phyloP scores from a whole-genome alignment of 129 eudicot genomes.

The Silybum marianum region DNA sequence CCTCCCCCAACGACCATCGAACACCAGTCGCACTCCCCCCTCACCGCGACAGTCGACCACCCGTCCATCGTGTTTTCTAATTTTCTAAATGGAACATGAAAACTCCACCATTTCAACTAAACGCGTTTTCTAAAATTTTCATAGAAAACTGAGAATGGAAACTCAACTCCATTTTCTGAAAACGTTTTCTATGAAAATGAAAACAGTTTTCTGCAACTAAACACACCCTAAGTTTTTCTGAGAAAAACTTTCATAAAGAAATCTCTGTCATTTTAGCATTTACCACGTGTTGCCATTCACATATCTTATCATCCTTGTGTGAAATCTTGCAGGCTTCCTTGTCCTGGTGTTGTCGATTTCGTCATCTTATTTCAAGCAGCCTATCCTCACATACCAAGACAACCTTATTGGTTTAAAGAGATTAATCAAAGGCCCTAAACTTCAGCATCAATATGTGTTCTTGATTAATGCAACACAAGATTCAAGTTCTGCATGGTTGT shows the following conservation, averaged over 20 bases:
- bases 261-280: not conserved
- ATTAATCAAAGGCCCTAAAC: slow-evolving; percentile 2
- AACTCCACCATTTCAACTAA: too few species aligned
- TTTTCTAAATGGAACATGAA: too few species aligned
- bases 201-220: too few species aligned
- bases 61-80: too few species aligned
- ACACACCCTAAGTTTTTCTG: not conserved
- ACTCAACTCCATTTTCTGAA: too few species aligned
- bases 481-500: slow-evolving; percentile 5
- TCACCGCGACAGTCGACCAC: too few species aligned
- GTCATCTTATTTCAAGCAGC: slow-evolving; percentile 10
- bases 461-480: slow-evolving; percentile 5
- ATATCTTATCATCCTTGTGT: slow-evolving; percentile 7
- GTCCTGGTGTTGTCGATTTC: slow-evolving; percentile 17
- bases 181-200: too few species aligned
- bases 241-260: not conserved
- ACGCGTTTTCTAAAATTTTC: too few species aligned
- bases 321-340: slow-evolving; percentile 32
- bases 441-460: not conserved
- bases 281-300: not conserved
- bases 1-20: too few species aligned
- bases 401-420: slow-evolving; percentile 15
- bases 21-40: too few species aligned
- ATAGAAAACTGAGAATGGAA: too few species aligned
- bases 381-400: slow-evolving; percentile 16